A percentile compares a stretch with the other conserved stretches of the same genome.
Evolutionary conservation across 1,284 basidiomycete genomes (phyloP).

Genomic region (Fistulina hepatica): DNA sequence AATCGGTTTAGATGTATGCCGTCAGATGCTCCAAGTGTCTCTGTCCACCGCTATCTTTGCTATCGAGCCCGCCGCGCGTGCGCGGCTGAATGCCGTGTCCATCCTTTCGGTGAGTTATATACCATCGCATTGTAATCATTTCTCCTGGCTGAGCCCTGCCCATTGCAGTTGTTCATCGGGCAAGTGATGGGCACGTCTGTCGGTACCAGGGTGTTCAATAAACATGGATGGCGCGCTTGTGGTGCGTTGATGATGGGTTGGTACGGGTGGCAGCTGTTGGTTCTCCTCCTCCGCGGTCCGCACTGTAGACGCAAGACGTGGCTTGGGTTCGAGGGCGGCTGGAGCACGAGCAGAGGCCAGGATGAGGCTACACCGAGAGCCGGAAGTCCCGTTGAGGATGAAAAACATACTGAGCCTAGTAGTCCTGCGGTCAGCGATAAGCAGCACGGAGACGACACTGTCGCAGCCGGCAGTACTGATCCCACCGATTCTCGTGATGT

Average conservation of each 20-base stretch:
- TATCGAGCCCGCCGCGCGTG: conserved; percentile 42
- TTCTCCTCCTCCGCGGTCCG: conserved; percentile 43
- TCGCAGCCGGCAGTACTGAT: no score
- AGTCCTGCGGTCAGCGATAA: no score
- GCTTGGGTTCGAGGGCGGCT: conserved; percentile 47
- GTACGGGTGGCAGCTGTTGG: conserved; percentile 32
- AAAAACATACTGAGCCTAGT: no score
- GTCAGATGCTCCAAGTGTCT: conserved; percentile 34
- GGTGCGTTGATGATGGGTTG: conserved; percentile 42
- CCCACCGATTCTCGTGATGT: no score
- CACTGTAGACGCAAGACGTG: conserved; percentile 39
- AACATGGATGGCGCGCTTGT: conserved; percentile 48
- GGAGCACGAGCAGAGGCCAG: no score
- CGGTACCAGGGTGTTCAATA: conserved; percentile 47
- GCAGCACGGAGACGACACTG: no score
- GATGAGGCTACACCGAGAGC: no score
- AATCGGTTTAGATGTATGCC: conserved; percentile 33
- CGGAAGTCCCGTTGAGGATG: no score
- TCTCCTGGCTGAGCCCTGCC: conserved; percentile 1
- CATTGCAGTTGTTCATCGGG: conserved; percentile 38
- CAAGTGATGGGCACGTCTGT: conserved; percentile 58
- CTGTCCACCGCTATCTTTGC: conserved; percentile 34
- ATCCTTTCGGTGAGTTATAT: conserved; percentile 37
- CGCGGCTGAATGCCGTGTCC: conserved; percentile 53
- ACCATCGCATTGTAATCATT: conserved; percentile 2